These are phyloP conservation scores for Senna tora DNA, from an alignment of 306 rosid genomes.

Conservation along the genomic window DNA sequence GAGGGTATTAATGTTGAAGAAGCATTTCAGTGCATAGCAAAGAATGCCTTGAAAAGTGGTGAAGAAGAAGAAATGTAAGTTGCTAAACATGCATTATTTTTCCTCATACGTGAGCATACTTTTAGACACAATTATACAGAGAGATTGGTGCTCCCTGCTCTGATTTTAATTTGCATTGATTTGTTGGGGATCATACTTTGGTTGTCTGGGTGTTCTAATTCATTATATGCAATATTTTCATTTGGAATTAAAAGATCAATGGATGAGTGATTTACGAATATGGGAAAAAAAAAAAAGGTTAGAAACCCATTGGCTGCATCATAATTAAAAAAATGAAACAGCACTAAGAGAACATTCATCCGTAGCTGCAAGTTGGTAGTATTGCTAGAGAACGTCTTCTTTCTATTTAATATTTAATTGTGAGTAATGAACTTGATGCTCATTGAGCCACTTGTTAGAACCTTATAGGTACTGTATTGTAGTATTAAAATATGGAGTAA, in stretches of 20 bases:
- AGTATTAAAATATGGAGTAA: too few relatives aligned
- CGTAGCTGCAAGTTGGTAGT: constrained; percentile 26
- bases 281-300: constrained; percentile 1
- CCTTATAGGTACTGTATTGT: too few relatives aligned
- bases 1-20: constrained; percentile 97
- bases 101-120: constrained; percentile 11
- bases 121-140: neutral
- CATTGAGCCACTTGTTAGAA: too few relatives aligned
- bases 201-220: constrained; percentile 3
- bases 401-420: too few relatives aligned
- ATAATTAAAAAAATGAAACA: neutral
- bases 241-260: constrained; percentile 11
- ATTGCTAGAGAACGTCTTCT: constrained; percentile 13
- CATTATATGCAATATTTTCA: constrained; percentile 10
- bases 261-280: constrained; percentile 8
- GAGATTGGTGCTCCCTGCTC: neutral
- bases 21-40: constrained; percentile 96
- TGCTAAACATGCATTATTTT: constrained; percentile 28
- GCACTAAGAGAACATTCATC: neutral
- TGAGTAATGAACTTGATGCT: too few relatives aligned
- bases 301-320: neutral
- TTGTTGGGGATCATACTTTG: constrained; percentile 23
- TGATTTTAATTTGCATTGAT: constrained; percentile 28
- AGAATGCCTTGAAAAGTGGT: constrained; percentile 89
- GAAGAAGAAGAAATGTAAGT: constrained; percentile 99